phyloP scores from a whole-genome alignment of 2,329 filamentous ascomycete genomes.

The Neurospora sp. region DNA sequence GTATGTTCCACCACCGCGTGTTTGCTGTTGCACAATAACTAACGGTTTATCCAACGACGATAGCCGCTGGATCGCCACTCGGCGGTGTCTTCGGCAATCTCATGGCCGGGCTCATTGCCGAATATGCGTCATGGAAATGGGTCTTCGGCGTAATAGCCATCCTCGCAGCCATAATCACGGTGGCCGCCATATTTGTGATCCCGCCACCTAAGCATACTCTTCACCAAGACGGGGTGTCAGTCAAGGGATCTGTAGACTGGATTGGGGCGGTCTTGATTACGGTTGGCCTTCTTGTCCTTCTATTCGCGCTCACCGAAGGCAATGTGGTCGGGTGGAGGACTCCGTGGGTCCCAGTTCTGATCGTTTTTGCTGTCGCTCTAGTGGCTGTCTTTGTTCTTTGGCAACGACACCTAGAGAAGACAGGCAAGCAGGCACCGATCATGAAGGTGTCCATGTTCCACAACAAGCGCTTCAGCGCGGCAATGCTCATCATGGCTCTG shows the following conservation, averaged over 20 bases:
- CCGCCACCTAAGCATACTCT: constrained; percentile 35
- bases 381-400: constrained; percentile 48
- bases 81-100: constrained; percentile 58
- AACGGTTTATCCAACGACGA: constrained; percentile 1
- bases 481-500: constrained; percentile 54
- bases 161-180: constrained; percentile 45
- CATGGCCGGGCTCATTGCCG: constrained; percentile 51
- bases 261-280: constrained; percentile 55
- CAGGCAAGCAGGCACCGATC: constrained; percentile 42
- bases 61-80: constrained; percentile 53
- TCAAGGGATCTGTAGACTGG: constrained; percentile 52
- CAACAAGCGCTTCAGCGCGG: constrained; percentile 49
- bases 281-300: constrained; percentile 47
- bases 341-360: constrained; percentile 50
- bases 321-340: constrained; percentile 59
- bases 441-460: constrained; percentile 58
- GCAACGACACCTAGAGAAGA: constrained; percentile 50
- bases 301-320: constrained; percentile 60
- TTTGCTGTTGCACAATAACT: not conserved
- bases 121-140: constrained; percentile 57
- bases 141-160: constrained; percentile 57
- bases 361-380: constrained; percentile 48
- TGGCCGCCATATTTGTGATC: constrained; percentile 49
- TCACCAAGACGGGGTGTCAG: constrained; percentile 18
- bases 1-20: constrained; percentile 21